Evolutionary conservation across 2,329 filamentous ascomycete species (phyloP), one percentile per base, ranked within the genome.

Genomic region (Curvularia spicifera): DNA sequence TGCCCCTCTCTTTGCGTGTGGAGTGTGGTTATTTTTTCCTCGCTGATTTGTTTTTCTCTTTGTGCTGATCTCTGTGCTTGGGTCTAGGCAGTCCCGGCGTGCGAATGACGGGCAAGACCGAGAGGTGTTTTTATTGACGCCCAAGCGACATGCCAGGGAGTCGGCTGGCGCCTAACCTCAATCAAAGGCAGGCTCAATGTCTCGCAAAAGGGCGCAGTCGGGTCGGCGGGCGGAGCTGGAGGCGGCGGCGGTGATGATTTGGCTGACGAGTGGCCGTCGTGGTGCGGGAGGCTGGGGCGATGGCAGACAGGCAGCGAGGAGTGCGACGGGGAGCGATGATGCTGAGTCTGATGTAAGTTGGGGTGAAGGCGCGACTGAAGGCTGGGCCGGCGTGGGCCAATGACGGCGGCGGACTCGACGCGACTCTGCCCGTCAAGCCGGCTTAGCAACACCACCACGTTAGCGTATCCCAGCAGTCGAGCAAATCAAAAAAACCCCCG

Each of bases 151-250:
- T 60, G 60, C 56, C 58, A 40, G 46, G 48, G 51, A 43, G 39
- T 29, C 35, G 35, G 65, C 63, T 71, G 68, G 64, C 63, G 68
- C 68, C 68, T 68, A 64, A 66, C 61, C 51, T 44, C 50, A 53
- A 57, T 60, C 46, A 28, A 47, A 46, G 47, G 39, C 50, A 35
- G 53, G 55, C 51, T 45, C 42, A 56, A 44, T 28, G 22, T 26
- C 20, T 24, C 13, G 42, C 42, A 18, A 22, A 44, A n/a, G 33
- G 33, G 33, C 33, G 33, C 13, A 37, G 33, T 37, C 33, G 33
- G 15, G 13, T n/a, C 33, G 33, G 33, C 42, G 22, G 55, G 54
- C 28, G 28, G 8, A 2, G 28, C 2, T 9, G 5, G 8, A 31
- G 5, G 28, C 6, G 28, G 66, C 60, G 69, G 63, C 65, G 59